These are phyloP conservation scores for Brasenia schreberi DNA, from an alignment of 164 flowering plant genomes.

Conservation along the genomic window DNA sequence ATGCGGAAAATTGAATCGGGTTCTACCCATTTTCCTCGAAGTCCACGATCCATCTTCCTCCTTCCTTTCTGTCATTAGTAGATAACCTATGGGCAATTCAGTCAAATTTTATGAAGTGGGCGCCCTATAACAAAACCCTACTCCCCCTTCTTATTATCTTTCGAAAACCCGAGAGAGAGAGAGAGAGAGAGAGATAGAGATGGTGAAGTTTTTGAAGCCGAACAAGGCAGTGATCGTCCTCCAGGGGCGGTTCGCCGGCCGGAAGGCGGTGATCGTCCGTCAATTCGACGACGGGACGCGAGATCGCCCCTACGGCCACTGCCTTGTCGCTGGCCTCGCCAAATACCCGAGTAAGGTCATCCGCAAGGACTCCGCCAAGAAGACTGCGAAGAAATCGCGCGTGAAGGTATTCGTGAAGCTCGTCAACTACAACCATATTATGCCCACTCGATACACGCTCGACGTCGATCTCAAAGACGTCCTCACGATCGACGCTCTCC, in stretches of 20 bases:
- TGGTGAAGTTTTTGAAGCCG: constrained; percentile 38
- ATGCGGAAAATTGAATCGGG: too few relatives aligned
- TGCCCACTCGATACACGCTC: constrained; percentile 35
- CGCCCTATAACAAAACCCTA: too few relatives aligned
- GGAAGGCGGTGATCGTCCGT: constrained; percentile 36
- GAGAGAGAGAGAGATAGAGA: constrained; percentile 1
- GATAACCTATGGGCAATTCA: too few relatives aligned
- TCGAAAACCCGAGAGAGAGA: too few relatives aligned
- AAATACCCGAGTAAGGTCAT: constrained; percentile 46
- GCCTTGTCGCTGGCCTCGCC: constrained; percentile 37
- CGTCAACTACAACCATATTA: constrained; percentile 25
- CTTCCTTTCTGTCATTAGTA: too few relatives aligned
- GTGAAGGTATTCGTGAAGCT: constrained; percentile 37
- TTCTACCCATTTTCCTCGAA: too few relatives aligned
- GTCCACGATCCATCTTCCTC: too few relatives aligned
- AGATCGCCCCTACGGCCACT: constrained; percentile 41
- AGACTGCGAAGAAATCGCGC: constrained; percentile 40
- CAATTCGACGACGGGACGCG: constrained; percentile 44
- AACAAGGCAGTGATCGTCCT: constrained; percentile 38
- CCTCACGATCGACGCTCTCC: constrained; percentile 17
- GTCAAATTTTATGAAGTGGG: too few relatives aligned
- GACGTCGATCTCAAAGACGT: constrained; percentile 32
- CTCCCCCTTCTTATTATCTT: too few relatives aligned
- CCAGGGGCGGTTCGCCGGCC: constrained; percentile 44
- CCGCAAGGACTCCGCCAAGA: constrained; percentile 39